Conservation (phyloP, 306 rosid genomes). For the Sicyos baderoa region DNA sequence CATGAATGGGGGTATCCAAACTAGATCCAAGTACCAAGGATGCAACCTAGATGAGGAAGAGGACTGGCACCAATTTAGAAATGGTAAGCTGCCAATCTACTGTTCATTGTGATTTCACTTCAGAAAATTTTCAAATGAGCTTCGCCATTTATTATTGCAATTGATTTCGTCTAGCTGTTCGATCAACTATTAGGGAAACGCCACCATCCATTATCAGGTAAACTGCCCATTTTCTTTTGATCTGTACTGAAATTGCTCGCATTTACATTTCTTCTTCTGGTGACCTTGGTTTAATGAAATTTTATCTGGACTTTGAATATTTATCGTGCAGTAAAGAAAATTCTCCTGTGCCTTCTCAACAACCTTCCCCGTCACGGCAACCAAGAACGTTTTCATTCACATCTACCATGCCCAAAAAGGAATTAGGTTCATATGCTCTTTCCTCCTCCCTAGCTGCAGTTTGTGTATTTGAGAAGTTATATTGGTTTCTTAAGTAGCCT, state of each 20-base stretch:
- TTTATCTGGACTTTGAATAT: background rate
- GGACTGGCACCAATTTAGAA: conserved; percentile 78
- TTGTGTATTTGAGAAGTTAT: conserved; percentile 8
- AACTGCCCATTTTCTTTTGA: conserved; percentile 4
- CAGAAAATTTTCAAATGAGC: conserved; percentile 19
- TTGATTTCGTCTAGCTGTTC: conserved; percentile 56
- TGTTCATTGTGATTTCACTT: conserved; percentile 8
- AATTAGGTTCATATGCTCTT: conserved; percentile 39
- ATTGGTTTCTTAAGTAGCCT: background rate
- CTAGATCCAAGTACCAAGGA: conserved; percentile 58
- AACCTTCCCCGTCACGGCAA: conserved; percentile 37
- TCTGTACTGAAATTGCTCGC: background rate
- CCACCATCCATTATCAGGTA: conserved; percentile 66
- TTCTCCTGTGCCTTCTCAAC: conserved; percentile 60
- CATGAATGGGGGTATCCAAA: conserved; percentile 48
- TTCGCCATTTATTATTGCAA: conserved; percentile 22
- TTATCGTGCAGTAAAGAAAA: conserved; percentile 55
- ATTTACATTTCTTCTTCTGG: background rate
- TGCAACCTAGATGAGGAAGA: conserved; percentile 80
- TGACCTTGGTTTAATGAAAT: background rate
- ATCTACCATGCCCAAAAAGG: conserved; percentile 62
- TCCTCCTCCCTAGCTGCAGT: background rate
- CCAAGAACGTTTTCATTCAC: conserved; percentile 67
- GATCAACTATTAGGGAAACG: conserved; percentile 76
- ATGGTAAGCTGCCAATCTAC: conserved; percentile 40